Evolutionary conservation across 83 land plant species (phyloP), one percentile per base, ranked within the genome.

Genomic region (Diphasiastrum complanatum): DNA sequence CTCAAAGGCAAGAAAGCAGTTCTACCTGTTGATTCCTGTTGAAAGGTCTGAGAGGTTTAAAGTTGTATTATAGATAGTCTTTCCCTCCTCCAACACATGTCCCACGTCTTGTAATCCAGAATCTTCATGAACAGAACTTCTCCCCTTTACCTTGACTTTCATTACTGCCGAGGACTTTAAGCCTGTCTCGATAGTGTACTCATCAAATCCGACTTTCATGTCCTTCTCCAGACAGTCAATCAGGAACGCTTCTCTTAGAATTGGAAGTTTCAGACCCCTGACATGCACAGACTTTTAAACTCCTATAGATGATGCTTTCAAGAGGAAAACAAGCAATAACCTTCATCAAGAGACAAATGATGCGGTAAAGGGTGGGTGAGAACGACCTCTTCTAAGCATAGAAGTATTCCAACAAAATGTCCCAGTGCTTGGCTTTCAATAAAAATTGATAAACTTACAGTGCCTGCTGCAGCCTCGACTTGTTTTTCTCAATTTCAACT

Each of bases 111-210:
- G 96, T 77, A 93, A 40, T 45, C 91, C 99, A 27, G 97, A 89
- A 28, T 86, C 72, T 68, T 85, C 96, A 72, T 93, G 99, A 30
- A 93, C 99, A 28, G 99, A 84, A 75, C 99, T 84, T 61, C 79
- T 51, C 1, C 99, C 99, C 67, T 93, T 93, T 1, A 93, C 99
- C 66, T 86, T 93, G 5, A 93, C 86, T 53, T 89, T 93, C 51
- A 75, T 71, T 47, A 72, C 66, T 23, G 46, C 68, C 27, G 76
- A 51, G 40, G 64, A 1, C 64, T 77, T 80, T 2, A 56, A 52
- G 43, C 43, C 54, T 32, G 75, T 29, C 52, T 93, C 96, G 36
- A 89, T 32, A 66, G 70, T 69, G 65, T 93, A 93, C 12, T 51
- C 54, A 31, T 81, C 82, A 65, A 71, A 60, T 10, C 84, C 81